These are phyloP conservation scores for Achaetomium macrosporum DNA, from an alignment of 2,329 filamentous ascomycete species.

Conservation along the genomic window DNA sequence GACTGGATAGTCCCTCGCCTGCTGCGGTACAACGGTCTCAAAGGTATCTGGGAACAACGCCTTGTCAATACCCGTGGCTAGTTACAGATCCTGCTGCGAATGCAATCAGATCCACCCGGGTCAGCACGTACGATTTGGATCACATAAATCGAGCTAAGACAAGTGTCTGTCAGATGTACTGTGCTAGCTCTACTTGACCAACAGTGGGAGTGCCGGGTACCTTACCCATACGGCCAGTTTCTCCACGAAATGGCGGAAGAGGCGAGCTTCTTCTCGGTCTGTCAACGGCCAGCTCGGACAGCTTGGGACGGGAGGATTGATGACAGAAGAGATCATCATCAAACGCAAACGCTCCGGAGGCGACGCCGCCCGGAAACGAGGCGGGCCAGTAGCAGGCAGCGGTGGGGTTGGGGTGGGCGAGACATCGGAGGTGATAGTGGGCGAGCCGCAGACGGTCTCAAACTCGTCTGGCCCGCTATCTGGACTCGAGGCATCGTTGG, in stretches of 20 bases:
- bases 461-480: slow-evolving; percentile 18
- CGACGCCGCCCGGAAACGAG: slow-evolving; percentile 2
- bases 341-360: slow-evolving; percentile 11
- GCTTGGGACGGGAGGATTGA: not conserved
- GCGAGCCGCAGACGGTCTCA: slow-evolving; percentile 12
- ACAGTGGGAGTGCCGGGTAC: not conserved
- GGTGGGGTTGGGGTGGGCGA: not conserved
- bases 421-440: not conserved
- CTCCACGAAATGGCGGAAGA: slow-evolving; percentile 32
- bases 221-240: slow-evolving; percentile 33
- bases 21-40: slow-evolving; percentile 46
- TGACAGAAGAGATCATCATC: slow-evolving; percentile 12
- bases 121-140: slow-evolving; percentile 25
- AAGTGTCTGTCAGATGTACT: not conserved
- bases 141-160: slow-evolving; percentile 38
- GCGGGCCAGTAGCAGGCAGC: not conserved
- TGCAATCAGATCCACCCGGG: not conserved
- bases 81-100: not conserved
- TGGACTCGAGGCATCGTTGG: slow-evolving; percentile 17
- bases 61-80: not conserved
- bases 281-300: slow-evolving; percentile 26
- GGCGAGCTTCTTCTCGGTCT: slow-evolving; percentile 25
- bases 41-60: slow-evolving; percentile 39
- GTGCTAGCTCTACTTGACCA: not conserved
- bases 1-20: slow-evolving; percentile 44